Evolutionary conservation across 140 eudicot genomes (phyloP).

Genomic region (Erigeron philadelphicus): DNA sequence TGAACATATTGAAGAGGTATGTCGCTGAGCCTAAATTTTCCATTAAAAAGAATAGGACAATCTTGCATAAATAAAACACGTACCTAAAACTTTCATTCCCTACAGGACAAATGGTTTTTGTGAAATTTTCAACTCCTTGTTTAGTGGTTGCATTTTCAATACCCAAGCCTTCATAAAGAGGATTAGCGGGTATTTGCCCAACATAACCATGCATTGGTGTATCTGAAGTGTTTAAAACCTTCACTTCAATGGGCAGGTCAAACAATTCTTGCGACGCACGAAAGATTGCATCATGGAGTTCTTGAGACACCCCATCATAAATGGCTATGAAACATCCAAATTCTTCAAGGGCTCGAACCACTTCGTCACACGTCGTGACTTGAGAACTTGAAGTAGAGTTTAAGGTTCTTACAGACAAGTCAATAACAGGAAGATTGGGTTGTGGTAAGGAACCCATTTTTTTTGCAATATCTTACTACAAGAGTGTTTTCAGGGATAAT

Average conservation of each 20-base stretch:
- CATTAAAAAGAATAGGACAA: too few species aligned
- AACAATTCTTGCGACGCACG: constrained; percentile 31
- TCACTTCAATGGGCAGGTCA: constrained; percentile 36
- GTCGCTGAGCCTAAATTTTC: too few species aligned
- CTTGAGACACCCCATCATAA: constrained; percentile 26
- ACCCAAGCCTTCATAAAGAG: constrained; percentile 34
- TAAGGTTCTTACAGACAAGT: constrained; percentile 25
- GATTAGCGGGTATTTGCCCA: constrained; percentile 39
- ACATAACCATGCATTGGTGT: constrained; percentile 54
- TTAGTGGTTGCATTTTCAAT: background rate
- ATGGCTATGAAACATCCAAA: constrained; percentile 42
- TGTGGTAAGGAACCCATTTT: constrained; percentile 36
- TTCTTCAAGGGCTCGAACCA: constrained; percentile 41
- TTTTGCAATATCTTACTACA: background rate
- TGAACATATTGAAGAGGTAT: too few species aligned
- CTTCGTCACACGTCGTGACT: constrained; percentile 31
- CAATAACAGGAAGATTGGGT: constrained; percentile 38
- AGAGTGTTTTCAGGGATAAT: too few species aligned
- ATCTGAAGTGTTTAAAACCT: constrained; percentile 29
- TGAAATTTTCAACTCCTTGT: background rate
- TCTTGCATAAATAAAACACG: background rate
- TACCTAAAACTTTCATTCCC: background rate
- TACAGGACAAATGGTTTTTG: background rate
- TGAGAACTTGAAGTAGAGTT: constrained; percentile 28
- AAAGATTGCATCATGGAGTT: constrained; percentile 39